Evolutionary conservation across 306 rosid genomes (phyloP), one percentile per base, ranked within the genome.

Genomic region (Arachis stenosperma): DNA sequence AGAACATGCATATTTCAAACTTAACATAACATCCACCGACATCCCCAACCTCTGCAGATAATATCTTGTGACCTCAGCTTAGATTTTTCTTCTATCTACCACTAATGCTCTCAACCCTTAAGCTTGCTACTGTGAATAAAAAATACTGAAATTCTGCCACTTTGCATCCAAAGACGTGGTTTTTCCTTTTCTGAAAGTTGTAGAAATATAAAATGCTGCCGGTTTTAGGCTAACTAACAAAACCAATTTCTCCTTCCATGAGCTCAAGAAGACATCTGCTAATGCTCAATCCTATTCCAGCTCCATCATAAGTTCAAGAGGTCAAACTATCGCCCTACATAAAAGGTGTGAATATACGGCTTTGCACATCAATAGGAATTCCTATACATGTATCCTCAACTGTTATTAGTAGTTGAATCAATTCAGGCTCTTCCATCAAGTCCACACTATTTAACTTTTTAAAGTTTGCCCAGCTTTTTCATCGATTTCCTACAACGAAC

Each of bases 311-410:
- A 2, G 89, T 84, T 81, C 99, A 84, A 6, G 99, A 95, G 15
- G 99, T 87, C 61, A 97, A 95, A 79, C 99, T 95, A 75, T 95
- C 99, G 7, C 97, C 99, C 84, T 95, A 98, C 91, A 90, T 89
- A 75, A 95, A 95, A 86, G 97, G 97, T 3, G 88, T 90, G 75
- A 95, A 95, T 60, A 95, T 91, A 61, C 90, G 91, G 79, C 69
- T 63, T 83, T 91, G 98, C 50, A 93, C 99, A 1, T 87, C 84
- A 11, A 22, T 70, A 15, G 93, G 98, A 81, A 95, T 95, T 75
- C 99, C 98, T n/a, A 92, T 88, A 27, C 99, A 96, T n/a, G 99
- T 95, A 87, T 95, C 99, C 85, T 95, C 99, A 63, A 95, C 96
- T 5, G 92, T 95, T 69, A 91, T 84, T 2, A 95, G 85, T 67